Base-by-base conservation (phyloP, 2,329 filamentous ascomycete genomes). In the Cladosporium sp. region DNA sequence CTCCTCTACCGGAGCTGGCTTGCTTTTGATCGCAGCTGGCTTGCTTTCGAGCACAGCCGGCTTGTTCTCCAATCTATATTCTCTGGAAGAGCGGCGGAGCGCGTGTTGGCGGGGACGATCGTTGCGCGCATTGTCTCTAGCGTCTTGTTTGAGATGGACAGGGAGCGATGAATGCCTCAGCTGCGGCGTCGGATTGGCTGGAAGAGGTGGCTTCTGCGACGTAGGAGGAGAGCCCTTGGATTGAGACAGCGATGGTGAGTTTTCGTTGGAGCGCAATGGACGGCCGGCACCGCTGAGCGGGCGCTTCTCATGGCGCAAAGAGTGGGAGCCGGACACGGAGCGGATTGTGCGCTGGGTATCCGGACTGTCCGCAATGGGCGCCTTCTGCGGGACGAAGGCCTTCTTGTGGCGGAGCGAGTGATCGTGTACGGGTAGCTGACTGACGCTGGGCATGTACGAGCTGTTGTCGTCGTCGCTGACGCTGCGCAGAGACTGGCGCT, bases 401-500 rank as follows among this genome's bases (percentile, higher is more conserved):
- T 50, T 50, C 32, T 50, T 50, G 32, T 34, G 48, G 18, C 31
- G 40, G 9, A 43, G 48, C 8, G 40, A 22, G 4, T 34, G 41
- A 10, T 50, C 48, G n/a, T 40, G 48, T 11, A 16, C 43, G 8
- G 35, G 16, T 28, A 28, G 22, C 13, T 11, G 38, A 10, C 14
- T 10, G 18, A 18, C 14, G 14, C 48, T 50, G 18, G 40, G 48
- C 38, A 50, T 43, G 16, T 43, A 43, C 16, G 48, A 37, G 48
- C 48, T 50, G 40, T 40, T 43, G 18, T 50, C 42, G 46, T 49
- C 41, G 22, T 52, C 49, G 35, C 50, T 53, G 16, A 46, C 33
- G 16, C 43, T 53, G 14, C 50, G 50, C 37, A 53, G 43, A 28
- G 50, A 53, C n/a, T 46, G 43, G 50, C 50, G 44, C 11, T 53